Conservation (phyloP, 2,329 filamentous ascomycete species). For the Aureobasidium sp. region DNA sequence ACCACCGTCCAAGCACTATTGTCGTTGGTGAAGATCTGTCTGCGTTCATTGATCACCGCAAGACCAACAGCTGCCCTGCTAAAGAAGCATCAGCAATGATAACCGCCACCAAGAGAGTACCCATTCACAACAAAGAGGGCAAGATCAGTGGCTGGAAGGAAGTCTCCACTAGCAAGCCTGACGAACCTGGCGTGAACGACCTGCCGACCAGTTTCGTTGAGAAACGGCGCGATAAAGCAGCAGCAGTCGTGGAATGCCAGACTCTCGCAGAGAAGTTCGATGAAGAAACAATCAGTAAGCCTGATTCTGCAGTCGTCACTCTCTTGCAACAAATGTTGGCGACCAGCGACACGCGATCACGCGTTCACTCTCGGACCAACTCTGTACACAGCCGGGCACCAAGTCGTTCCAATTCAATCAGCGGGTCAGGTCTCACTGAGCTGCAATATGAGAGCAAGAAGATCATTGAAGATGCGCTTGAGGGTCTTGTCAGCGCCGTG, state of each 20-base stretch:
- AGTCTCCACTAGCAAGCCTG: neutral
- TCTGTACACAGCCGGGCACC: slow-evolving; percentile 8
- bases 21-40: slow-evolving; percentile 8
- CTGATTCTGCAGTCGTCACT: slow-evolving; percentile 8
- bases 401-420: slow-evolving; percentile 8
- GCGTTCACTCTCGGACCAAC: neutral
- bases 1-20: neutral
- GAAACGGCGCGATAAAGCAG: neutral
- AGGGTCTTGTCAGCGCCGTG: slow-evolving; percentile 9
- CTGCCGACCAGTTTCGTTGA: slow-evolving; percentile 5
- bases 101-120: neutral
- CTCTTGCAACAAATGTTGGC: slow-evolving; percentile 12
- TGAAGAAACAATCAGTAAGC: slow-evolving; percentile 11
- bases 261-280: slow-evolving; percentile 7
- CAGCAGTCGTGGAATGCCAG: slow-evolving; percentile 1
- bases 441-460: slow-evolving; percentile 14
- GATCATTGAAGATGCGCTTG: slow-evolving; percentile 13
- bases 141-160: slow-evolving; percentile 15
- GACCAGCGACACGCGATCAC: neutral
- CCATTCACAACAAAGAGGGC: slow-evolving; percentile 10
- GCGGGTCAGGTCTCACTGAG: slow-evolving; percentile 8
- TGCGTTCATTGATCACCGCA: slow-evolving; percentile 8
- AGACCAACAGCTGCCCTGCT: neutral
- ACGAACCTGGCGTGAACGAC: neutral
- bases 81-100: neutral